A percentile compares a stretch with the other conserved stretches of the same genome.
Evolutionary conservation across 2,329 filamentous ascomycete genomes (phyloP).

Genomic region (Cordyceps tenuipes): DNA sequence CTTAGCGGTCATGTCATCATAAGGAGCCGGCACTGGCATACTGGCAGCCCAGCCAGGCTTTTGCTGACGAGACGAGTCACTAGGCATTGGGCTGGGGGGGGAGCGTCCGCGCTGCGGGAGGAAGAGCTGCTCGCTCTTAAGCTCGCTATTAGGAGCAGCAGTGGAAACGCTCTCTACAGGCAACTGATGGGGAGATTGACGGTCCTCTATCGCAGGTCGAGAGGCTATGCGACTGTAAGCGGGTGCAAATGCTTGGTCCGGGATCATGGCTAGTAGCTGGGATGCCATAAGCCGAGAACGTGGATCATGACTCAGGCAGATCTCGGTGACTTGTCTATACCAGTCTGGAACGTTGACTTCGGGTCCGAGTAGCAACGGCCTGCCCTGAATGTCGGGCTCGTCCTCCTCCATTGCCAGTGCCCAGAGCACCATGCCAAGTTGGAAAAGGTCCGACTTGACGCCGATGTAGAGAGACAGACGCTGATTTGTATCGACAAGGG

Average conservation of each 20-base stretch:
- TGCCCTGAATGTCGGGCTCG: constrained; percentile 72
- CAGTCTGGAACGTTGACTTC: constrained; percentile 64
- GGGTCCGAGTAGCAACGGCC: constrained; percentile 56
- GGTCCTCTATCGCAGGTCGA: background rate
- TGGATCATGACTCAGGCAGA: constrained; percentile 69
- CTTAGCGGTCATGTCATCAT: background rate
- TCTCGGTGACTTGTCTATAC: constrained; percentile 66
- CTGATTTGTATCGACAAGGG: constrained; percentile 79
- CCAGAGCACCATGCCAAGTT: constrained; percentile 96
- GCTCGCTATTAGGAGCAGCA: background rate
- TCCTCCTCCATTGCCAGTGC: constrained; percentile 80
- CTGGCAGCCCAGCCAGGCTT: constrained; percentile 2
- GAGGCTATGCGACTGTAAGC: constrained; percentile 3
- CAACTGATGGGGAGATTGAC: background rate
- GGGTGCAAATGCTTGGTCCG: background rate
- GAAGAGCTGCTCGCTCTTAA: constrained; percentile 8
- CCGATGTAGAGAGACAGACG: constrained; percentile 96
- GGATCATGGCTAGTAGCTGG: constrained; percentile 59
- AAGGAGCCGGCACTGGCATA: background rate
- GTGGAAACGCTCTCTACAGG: background rate
- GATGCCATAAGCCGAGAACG: constrained; percentile 65
- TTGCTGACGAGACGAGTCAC: constrained; percentile 6
- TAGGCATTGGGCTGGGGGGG: constrained; percentile 13
- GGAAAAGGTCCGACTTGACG: constrained; percentile 92
- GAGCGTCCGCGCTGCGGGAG: constrained; percentile 12